Conservation (phyloP, 176 grass and related monocot species). For the Oryza longistaminata region DNA sequence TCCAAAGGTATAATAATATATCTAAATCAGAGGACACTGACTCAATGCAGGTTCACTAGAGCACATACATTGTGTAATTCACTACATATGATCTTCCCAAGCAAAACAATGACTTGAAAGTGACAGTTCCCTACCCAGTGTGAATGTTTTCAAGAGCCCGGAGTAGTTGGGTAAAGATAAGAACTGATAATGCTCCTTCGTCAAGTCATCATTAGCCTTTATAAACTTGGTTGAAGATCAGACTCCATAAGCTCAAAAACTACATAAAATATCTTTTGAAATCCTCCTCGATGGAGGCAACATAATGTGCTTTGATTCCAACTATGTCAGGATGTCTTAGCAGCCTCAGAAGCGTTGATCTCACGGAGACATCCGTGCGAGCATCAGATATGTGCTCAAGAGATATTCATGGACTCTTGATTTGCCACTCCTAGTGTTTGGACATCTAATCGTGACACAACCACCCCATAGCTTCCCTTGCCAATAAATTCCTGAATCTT, state of each 20-base stretch:
- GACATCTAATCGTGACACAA: constrained; percentile 90
- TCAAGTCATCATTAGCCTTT: constrained; percentile 98
- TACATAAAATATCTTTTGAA: constrained; percentile 99
- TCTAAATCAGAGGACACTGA: neutral
- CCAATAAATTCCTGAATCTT: constrained; percentile 98
- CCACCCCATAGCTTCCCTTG: constrained; percentile 97
- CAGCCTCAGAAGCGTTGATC: constrained; percentile 92
- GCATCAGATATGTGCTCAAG: constrained; percentile 99
- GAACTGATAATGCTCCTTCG: constrained; percentile 98
- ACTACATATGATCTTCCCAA: neutral
- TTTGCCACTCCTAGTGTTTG: constrained; percentile 90
- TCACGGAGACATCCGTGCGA: constrained; percentile 92
- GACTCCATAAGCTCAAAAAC: constrained; percentile 99
- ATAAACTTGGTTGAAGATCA: constrained; percentile 99
- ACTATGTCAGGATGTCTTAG: constrained; percentile 99
- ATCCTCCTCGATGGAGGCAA: constrained; percentile 85
- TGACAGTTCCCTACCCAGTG: constrained; percentile 54
- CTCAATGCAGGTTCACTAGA: constrained; percentile 16
- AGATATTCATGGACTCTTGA: constrained; percentile 99
- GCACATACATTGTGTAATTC: neutral
- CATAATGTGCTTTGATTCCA: constrained; percentile 99
- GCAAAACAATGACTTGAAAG: constrained; percentile 1
- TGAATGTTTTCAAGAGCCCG: constrained; percentile 98
- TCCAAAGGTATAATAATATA: neutral
- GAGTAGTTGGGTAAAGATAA: constrained; percentile 97